Evolutionary conservation across 768 basidiomycete species (phyloP).

Genomic region (Lactarius deliciosus): DNA sequence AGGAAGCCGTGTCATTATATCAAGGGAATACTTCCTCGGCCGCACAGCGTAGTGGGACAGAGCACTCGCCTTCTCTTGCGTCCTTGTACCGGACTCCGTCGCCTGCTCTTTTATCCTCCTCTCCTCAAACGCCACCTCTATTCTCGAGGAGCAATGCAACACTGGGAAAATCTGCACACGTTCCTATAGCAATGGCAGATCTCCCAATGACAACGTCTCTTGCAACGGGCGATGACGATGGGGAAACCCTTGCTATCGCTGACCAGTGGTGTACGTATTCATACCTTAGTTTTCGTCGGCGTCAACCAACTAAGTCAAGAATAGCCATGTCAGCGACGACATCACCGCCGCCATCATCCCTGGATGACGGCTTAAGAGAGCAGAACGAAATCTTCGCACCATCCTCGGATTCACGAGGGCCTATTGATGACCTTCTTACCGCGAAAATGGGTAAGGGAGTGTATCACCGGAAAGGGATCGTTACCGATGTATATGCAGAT

Average conservation of each 20-base stretch:
- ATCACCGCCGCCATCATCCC: constrained; percentile 8
- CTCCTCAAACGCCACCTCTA: constrained; percentile 18
- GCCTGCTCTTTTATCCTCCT: not conserved
- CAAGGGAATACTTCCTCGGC: constrained; percentile 12
- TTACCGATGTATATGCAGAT: constrained; percentile 7
- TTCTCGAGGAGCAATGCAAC: constrained; percentile 5
- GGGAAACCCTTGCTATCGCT: constrained; percentile 1
- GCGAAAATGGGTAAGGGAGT: constrained; percentile 20
- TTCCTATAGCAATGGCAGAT: constrained; percentile 16
- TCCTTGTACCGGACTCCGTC: constrained; percentile 8
- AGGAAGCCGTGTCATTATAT: constrained; percentile 1
- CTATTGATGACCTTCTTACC: constrained; percentile 6
- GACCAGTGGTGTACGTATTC: constrained; percentile 18
- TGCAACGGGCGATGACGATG: not conserved
- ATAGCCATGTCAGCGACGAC: not conserved
- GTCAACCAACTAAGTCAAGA: not conserved
- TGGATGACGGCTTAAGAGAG: constrained; percentile 1
- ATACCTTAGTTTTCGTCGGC: not conserved
- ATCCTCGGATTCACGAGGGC: constrained; percentile 5
- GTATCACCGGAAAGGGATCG: not conserved
- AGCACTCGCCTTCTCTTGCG: not conserved
- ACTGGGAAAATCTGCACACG: not conserved
- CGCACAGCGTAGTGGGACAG: not conserved
- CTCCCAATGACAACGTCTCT: not conserved
- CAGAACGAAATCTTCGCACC: constrained; percentile 9